A percentile compares a stretch with the other conserved stretches of the same genome.
Conservation (phyloP, 768 basidiomycete species). For the Calocybe indica region DNA sequence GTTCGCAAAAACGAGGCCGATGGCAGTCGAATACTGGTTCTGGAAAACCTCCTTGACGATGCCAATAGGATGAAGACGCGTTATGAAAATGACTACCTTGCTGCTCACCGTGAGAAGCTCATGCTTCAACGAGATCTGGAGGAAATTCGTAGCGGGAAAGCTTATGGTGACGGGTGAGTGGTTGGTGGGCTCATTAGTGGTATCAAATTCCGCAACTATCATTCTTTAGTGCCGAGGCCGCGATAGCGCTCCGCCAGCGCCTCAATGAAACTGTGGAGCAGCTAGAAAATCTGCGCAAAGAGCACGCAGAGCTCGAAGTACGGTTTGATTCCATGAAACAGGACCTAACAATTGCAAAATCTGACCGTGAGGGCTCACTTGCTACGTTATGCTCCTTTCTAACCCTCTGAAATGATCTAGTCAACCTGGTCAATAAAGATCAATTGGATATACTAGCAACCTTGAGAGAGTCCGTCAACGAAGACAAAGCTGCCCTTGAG, state of each 20-base stretch:
- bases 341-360: constrained; percentile 79
- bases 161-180: constrained; percentile 72
- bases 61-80: constrained; percentile 85
- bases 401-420: constrained; percentile 29
- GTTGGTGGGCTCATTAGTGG: not conserved
- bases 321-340: constrained; percentile 53
- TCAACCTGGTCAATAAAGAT: constrained; percentile 89
- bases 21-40: constrained; percentile 69
- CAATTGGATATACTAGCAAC: constrained; percentile 86
- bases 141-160: constrained; percentile 84
- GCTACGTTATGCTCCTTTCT: constrained; percentile 2
- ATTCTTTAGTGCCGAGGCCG: constrained; percentile 67
- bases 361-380: constrained; percentile 59
- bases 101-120: constrained; percentile 78
- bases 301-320: constrained; percentile 68
- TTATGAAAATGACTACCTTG: constrained; percentile 84
- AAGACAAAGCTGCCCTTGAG: constrained; percentile 77
- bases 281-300: constrained; percentile 63
- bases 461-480: constrained; percentile 82
- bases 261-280: constrained; percentile 85
- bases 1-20: constrained; percentile 73
- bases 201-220: not conserved
- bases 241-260: constrained; percentile 82
- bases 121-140: constrained; percentile 78
- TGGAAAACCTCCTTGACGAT: constrained; percentile 89